These are phyloP conservation scores for Pythium insidiosum DNA, from an alignment of 352 stramenopile species.

Conservation along the genomic window DNA sequence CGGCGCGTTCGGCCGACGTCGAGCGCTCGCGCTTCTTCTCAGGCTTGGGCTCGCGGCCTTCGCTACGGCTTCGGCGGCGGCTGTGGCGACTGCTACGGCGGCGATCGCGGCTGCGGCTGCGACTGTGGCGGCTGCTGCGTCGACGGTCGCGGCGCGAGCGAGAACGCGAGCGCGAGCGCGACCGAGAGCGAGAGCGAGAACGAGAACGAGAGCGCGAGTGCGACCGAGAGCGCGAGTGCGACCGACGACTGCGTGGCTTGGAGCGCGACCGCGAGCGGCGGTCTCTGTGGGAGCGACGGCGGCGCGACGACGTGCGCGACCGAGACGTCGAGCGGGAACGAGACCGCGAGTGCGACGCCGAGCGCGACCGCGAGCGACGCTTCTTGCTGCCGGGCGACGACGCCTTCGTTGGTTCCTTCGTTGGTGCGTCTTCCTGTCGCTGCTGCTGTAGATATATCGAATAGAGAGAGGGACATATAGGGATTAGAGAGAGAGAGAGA, in stretches of 20 bases:
- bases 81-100: too few species aligned
- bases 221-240: too few species aligned
- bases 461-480: background rate
- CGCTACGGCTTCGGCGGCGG: constrained; percentile 22
- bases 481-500: constrained; percentile 2
- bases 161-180: too few species aligned
- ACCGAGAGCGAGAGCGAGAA: too few species aligned
- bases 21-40: constrained; percentile 39
- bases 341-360: background rate
- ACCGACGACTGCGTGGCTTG: constrained; percentile 6
- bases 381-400: too few species aligned
- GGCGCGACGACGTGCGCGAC: constrained; percentile 11
- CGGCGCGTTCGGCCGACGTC: constrained; percentile 71
- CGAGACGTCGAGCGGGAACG: constrained; percentile 10
- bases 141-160: constrained; percentile 25
- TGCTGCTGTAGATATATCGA: constrained; percentile 19
- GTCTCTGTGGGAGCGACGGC: constrained; percentile 20
- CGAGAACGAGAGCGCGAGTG: too few species aligned
- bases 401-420: too few species aligned
- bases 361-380: too few species aligned
- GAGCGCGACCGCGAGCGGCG: constrained; percentile 6
- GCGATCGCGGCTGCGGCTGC: too few species aligned
- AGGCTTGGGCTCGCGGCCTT: constrained; percentile 23
- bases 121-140: too few species aligned
- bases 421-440: background rate